A percentile compares a stretch with the other conserved stretches of the same genome.
phyloP scores from a whole-genome alignment of 2,329 filamentous ascomycete species.

The Biscogniauxia sp. region DNA sequence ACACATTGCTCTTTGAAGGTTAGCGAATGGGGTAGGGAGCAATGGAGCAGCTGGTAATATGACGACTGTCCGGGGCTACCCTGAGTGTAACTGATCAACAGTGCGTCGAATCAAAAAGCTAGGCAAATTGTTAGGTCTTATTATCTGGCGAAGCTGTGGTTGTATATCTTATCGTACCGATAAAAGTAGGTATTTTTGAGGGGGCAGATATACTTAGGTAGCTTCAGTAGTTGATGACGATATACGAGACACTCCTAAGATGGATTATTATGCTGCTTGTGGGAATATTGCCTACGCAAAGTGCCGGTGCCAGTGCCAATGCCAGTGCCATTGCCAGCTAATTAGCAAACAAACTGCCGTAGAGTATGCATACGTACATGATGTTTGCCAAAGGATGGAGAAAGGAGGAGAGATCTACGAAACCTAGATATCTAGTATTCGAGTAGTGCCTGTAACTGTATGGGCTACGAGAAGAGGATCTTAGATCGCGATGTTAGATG shows the following conservation, averaged over 20 bases:
- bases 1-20: conserved; percentile 7
- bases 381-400: not conserved
- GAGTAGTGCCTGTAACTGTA: not conserved
- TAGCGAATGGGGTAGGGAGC: conserved; percentile 9
- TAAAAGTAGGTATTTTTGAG: conserved; percentile 22
- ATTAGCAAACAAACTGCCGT: not conserved
- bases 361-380: not conserved
- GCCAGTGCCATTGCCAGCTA: not conserved
- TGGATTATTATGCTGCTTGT: not conserved
- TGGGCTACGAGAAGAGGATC: not conserved
- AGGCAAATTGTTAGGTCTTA: conserved; percentile 29
- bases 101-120: conserved; percentile 13
- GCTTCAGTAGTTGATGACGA: conserved; percentile 20
- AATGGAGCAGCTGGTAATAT: conserved; percentile 5
- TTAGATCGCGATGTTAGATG: not conserved
- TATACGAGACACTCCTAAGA: conserved; percentile 15
- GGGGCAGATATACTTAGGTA: conserved; percentile 23
- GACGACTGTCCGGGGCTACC: conserved; percentile 11
- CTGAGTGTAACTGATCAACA: conserved; percentile 13
- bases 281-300: not conserved
- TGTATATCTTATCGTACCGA: conserved; percentile 25
- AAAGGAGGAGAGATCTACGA: not conserved
- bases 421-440: not conserved
- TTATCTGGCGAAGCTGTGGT: conserved; percentile 16
- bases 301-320: not conserved